A percentile compares a stretch with the other conserved stretches of the same genome.
Evolutionary conservation across 768 basidiomycete species (phyloP).

Genomic region (Naganishia kalamii): DNA sequence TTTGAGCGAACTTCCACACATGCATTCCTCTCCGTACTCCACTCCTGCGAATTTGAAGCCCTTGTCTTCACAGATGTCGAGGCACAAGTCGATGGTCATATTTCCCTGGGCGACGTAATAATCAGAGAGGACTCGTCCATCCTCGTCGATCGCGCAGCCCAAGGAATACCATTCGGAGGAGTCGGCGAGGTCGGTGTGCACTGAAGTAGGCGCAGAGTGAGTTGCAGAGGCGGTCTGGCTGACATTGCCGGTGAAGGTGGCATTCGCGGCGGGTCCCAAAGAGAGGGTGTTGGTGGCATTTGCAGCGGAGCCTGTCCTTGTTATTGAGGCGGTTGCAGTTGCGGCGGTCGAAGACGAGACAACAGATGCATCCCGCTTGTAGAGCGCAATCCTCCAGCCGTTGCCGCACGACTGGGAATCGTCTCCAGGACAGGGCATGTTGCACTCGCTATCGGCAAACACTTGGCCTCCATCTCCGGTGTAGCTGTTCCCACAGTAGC

Average conservation of each 20-base stretch:
- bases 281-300: background rate
- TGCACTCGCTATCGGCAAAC: constrained; percentile 31
- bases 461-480: constrained; percentile 32
- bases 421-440: constrained; percentile 40
- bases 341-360: constrained; percentile 26
- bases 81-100: constrained; percentile 45
- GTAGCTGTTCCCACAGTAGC: constrained; percentile 44
- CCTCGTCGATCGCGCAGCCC: constrained; percentile 41
- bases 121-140: constrained; percentile 30
- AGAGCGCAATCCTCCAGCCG: constrained; percentile 38
- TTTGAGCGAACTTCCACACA: constrained; percentile 39
- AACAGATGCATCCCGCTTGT: constrained; percentile 25
- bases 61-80: constrained; percentile 37
- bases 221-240: constrained; percentile 18
- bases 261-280: background rate
- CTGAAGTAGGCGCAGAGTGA: constrained; percentile 25
- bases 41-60: constrained; percentile 45
- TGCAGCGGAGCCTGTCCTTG: background rate
- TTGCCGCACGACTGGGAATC: constrained; percentile 42
- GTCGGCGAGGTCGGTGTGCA: constrained; percentile 26
- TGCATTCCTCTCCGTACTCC: constrained; percentile 45
- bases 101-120: constrained; percentile 12
- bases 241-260: constrained; percentile 22
- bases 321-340: constrained; percentile 27
- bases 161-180: constrained; percentile 42